Evolutionary conservation across 495 filamentous ascomycete species (phyloP).

Genomic region (Talaromyces nanjingensis): DNA sequence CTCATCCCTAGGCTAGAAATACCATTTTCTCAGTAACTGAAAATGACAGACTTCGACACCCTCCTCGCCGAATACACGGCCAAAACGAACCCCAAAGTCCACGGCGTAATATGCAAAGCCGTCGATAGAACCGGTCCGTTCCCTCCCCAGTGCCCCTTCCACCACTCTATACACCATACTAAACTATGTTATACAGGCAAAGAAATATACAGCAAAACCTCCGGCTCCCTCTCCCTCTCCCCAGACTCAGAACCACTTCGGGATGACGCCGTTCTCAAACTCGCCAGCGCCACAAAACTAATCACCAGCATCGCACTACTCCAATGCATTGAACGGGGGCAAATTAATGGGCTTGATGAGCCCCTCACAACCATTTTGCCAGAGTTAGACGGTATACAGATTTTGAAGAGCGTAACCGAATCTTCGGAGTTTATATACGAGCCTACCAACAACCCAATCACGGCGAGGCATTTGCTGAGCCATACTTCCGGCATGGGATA

Average conservation of each 20-base stretch:
- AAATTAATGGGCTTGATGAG: background rate
- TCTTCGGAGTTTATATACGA: background rate
- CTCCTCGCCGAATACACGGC: background rate
- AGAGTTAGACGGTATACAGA: background rate
- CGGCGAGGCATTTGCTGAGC: background rate
- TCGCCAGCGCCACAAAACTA: too few species aligned
- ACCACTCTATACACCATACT: background rate
- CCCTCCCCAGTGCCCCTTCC: background rate
- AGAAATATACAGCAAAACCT: background rate
- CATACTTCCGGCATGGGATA: background rate
- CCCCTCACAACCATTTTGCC: background rate
- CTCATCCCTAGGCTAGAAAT: too few species aligned
- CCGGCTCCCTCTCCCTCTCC: background rate
- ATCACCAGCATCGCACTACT: too few species aligned
- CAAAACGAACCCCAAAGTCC: background rate
- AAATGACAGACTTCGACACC: background rate
- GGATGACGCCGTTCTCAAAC: too few species aligned
- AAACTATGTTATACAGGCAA: background rate
- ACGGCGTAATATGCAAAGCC: background rate
- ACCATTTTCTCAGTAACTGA: background rate
- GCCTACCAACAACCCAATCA: background rate
- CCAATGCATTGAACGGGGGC: background rate
- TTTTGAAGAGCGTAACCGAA: background rate
- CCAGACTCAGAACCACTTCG: too few species aligned
- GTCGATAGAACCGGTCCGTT: background rate